Evolutionary conservation across 768 basidiomycete genomes (phyloP).

Genomic region (Suillus tomentosus): DNA sequence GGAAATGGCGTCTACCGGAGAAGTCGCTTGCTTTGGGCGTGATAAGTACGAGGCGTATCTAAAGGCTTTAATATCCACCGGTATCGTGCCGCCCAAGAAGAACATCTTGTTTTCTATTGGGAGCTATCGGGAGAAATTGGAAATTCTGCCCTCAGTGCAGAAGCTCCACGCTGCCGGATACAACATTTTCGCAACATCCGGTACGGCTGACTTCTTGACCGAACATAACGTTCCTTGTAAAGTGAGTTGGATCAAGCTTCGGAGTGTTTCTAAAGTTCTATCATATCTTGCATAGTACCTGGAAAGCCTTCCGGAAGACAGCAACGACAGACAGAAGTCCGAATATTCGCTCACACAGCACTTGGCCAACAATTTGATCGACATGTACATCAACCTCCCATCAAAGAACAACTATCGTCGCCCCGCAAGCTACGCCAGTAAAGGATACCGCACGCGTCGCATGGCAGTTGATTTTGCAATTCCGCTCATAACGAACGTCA

Average conservation of each 20-base stretch:
- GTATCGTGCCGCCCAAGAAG: slow-evolving; percentile 93
- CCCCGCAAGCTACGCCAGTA: slow-evolving; percentile 95
- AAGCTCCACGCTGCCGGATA: slow-evolving; percentile 93
- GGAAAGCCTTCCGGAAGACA: slow-evolving; percentile 80
- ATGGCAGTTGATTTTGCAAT: slow-evolving; percentile 99
- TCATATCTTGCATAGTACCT: slow-evolving; percentile 60
- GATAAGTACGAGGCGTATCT: slow-evolving; percentile 99
- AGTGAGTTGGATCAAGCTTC: slow-evolving; percentile 41
- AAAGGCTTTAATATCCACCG: slow-evolving; percentile 95
- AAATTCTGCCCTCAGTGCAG: slow-evolving; percentile 92
- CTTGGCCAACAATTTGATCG: slow-evolving; percentile 94
- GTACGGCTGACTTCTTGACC: slow-evolving; percentile 95
- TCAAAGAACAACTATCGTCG: slow-evolving; percentile 97
- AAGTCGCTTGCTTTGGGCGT: slow-evolving; percentile 97
- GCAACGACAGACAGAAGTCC: slow-evolving; percentile 81
- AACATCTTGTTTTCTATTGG: slow-evolving; percentile 97
- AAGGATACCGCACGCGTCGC: slow-evolving; percentile 94
- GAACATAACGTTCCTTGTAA: slow-evolving; percentile 98
- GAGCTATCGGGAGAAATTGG: slow-evolving; percentile 95
- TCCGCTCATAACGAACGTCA: slow-evolving; percentile 97
- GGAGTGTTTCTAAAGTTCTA: slow-evolving; percentile 7
- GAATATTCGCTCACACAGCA: slow-evolving; percentile 98
- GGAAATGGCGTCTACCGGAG: slow-evolving; percentile 99
- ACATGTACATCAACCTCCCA: slow-evolving; percentile 99
- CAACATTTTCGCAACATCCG: slow-evolving; percentile 95